phyloP scores from a whole-genome alignment of 2,329 filamentous ascomycete species.

The Microsporum ferrugineum region DNA sequence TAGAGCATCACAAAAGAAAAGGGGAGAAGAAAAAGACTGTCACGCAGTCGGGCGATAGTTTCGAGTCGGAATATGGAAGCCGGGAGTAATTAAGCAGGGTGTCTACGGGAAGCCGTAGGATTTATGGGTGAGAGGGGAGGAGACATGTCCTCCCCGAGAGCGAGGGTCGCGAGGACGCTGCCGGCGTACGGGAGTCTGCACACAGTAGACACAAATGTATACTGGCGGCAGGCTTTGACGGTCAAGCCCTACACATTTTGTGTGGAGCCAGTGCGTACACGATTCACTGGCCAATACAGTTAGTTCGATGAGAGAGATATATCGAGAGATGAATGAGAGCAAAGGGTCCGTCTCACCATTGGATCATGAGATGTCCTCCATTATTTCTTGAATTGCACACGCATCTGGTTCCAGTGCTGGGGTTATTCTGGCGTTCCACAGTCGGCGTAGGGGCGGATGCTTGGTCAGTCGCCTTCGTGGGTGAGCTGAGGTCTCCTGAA shows the following conservation, averaged over 20 bases:
- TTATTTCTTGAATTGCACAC: slow-evolving; percentile 46
- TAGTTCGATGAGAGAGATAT: neutral
- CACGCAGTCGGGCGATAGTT: neutral
- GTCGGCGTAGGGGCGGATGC: slow-evolving; percentile 40
- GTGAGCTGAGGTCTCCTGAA: slow-evolving; percentile 35
- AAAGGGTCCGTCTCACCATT: slow-evolving; percentile 36
- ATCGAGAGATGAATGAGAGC: neutral
- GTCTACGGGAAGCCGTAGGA: slow-evolving; percentile 11
- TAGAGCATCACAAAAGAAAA: neutral
- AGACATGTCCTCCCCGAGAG: slow-evolving; percentile 8
- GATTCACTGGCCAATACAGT: slow-evolving; percentile 37
- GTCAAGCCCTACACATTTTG: slow-evolving; percentile 46
- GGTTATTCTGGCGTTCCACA: slow-evolving; percentile 42
- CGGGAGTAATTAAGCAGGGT: neutral
- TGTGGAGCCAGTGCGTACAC: slow-evolving; percentile 53
- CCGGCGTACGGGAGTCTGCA: slow-evolving; percentile 24
- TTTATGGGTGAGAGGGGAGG: slow-evolving; percentile 21
- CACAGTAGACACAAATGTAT: slow-evolving; percentile 44
- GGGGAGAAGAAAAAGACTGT: neutral
- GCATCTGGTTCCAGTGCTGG: slow-evolving; percentile 45
- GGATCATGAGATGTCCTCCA: slow-evolving; percentile 47
- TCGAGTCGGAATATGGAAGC: neutral
- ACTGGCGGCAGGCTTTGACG: slow-evolving; percentile 36
- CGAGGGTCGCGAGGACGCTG: slow-evolving; percentile 17
- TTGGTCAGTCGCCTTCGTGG: slow-evolving; percentile 41